These are phyloP conservation scores for Pseudonitzschia pungens DNA, from an alignment of 108 stramenopile genomes.

Conservation along the genomic window DNA sequence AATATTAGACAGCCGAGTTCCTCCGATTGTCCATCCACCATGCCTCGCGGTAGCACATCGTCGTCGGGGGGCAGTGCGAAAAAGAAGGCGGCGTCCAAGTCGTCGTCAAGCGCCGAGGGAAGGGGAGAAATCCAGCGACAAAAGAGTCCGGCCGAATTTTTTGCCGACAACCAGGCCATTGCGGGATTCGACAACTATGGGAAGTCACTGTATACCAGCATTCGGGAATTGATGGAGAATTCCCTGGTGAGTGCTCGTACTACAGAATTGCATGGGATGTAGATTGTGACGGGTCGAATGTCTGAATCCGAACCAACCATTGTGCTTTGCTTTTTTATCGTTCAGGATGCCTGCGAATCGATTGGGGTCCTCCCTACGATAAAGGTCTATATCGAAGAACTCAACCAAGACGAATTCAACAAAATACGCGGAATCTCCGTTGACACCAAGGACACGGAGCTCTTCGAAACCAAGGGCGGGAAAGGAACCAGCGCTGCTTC, in stretches of 20 bases:
- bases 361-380: slow-evolving; percentile 86
- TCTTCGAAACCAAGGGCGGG: slow-evolving; percentile 36
- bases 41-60: too few species aligned
- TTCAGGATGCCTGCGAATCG: slow-evolving; percentile 87
- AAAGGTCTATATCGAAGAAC: slow-evolving; percentile 75
- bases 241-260: slow-evolving; percentile 26
- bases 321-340: neutral
- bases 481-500: neutral
- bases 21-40: too few species aligned
- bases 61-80: slow-evolving; percentile 2
- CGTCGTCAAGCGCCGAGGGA: neutral
- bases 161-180: slow-evolving; percentile 96
- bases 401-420: slow-evolving; percentile 87
- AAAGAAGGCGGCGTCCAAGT: slow-evolving; percentile 4
- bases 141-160: slow-evolving; percentile 94
- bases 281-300: neutral
- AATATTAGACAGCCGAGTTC: too few species aligned
- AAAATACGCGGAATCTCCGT: slow-evolving; percentile 58
- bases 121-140: slow-evolving; percentile 71
- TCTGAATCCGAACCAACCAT: neutral
- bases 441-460: slow-evolving; percentile 33
- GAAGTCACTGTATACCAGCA: slow-evolving; percentile 93
- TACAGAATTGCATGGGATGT: neutral
- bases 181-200: slow-evolving; percentile 97
- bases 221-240: slow-evolving; percentile 95